Conservation (phyloP, 1,284 basidiomycete genomes). For the Amylostereum areolatum region DNA sequence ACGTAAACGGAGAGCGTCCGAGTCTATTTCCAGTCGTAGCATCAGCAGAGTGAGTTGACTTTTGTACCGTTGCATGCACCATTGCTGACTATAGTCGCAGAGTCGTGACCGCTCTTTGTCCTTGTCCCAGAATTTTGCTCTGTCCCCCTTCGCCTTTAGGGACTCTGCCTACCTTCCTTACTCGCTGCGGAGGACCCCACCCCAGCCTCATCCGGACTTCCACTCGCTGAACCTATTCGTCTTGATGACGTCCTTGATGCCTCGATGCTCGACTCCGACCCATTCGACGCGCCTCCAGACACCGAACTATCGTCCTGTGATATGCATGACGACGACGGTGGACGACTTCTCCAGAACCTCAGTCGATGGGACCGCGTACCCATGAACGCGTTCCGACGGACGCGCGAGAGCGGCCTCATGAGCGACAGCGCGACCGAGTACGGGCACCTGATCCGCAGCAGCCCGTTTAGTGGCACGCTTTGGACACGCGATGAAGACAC, state of each 20-base stretch:
- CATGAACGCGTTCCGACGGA: slow-evolving; percentile 66
- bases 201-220: slow-evolving; percentile 22
- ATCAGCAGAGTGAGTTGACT: slow-evolving; percentile 10
- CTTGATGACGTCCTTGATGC: slow-evolving; percentile 79
- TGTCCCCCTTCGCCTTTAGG: slow-evolving; percentile 7
- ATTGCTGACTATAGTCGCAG: slow-evolving; percentile 1
- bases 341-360: slow-evolving; percentile 29
- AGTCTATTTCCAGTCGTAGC: slow-evolving; percentile 10
- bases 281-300: slow-evolving; percentile 26
- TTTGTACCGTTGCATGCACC: slow-evolving; percentile 1
- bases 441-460: slow-evolving; percentile 25
- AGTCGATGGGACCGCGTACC: slow-evolving; percentile 72
- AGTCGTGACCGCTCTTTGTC: slow-evolving; percentile 30
- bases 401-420: slow-evolving; percentile 38
- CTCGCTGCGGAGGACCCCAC: slow-evolving; percentile 25
- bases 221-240: slow-evolving; percentile 47
- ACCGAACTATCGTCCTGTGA: slow-evolving; percentile 13
- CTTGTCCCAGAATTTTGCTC: slow-evolving; percentile 8
- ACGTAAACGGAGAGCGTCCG: slow-evolving; percentile 14
- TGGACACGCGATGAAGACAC: slow-evolving; percentile 28
- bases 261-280: slow-evolving; percentile 58
- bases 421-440: slow-evolving; percentile 26
- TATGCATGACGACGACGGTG: slow-evolving; percentile 13
- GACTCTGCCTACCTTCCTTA: slow-evolving; percentile 14
- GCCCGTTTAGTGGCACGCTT: slow-evolving; percentile 45